These are phyloP conservation scores for Salvia splendens DNA, from an alignment of 257 asterid species.

Conservation along the genomic window DNA sequence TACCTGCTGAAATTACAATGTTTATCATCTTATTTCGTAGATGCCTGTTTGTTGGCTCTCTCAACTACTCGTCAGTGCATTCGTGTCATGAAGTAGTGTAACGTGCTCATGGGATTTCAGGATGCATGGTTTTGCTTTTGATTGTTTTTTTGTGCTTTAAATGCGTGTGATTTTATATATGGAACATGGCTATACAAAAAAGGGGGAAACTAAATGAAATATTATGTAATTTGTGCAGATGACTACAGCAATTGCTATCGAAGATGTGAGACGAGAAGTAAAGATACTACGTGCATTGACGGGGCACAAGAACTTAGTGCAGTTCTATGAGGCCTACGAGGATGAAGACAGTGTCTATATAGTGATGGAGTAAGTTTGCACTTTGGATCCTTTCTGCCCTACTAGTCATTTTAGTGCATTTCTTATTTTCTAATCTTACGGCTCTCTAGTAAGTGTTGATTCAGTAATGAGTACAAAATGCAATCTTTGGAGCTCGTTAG, in stretches of 20 bases:
- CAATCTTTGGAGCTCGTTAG: neutral
- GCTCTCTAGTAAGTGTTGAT: neutral
- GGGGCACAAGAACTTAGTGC: constrained; percentile 58
- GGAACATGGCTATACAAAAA: neutral
- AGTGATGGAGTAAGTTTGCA: constrained; percentile 66
- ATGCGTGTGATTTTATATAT: neutral
- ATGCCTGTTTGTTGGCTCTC: neutral
- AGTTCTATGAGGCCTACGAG: constrained; percentile 59
- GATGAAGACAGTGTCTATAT: constrained; percentile 58
- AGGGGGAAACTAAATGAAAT: constrained; percentile 2
- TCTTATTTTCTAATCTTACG: neutral
- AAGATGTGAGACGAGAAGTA: constrained; percentile 65
- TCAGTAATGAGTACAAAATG: constrained; percentile 3
- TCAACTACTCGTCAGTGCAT: constrained; percentile 10
- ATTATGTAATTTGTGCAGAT: constrained; percentile 41
- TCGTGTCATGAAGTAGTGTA: neutral
- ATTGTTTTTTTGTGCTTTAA: neutral
- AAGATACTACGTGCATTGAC: constrained; percentile 57
- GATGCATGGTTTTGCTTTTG: neutral
- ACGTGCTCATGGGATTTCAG: neutral
- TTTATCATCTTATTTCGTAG: constrained; percentile 12
- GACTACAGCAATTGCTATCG: constrained; percentile 62
- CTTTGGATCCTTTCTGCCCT: constrained; percentile 6
- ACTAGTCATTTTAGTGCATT: neutral
- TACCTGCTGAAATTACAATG: neutral